Evolutionary conservation across 2,329 filamentous ascomycete species (phyloP).

Genomic region (Curvularia sp.): DNA sequence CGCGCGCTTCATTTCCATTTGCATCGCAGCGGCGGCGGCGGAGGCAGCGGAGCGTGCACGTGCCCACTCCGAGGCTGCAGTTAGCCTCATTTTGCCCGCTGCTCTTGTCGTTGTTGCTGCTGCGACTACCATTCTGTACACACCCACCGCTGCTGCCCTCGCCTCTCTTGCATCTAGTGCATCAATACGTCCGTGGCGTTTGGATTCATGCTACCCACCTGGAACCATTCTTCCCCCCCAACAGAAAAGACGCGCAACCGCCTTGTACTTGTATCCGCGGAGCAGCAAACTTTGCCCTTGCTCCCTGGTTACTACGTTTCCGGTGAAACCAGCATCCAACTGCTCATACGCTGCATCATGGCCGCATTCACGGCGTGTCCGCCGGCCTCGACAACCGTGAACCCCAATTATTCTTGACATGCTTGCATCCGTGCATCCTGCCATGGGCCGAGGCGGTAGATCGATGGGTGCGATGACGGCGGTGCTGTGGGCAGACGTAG

Average conservation of each 20-base stretch:
- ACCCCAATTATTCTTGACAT: neutral
- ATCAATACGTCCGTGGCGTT: conserved; percentile 5
- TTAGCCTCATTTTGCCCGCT: conserved; percentile 9
- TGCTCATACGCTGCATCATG: neutral
- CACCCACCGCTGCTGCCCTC: neutral
- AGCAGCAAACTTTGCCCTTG: neutral
- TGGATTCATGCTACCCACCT: conserved; percentile 2
- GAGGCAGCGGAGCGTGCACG: neutral
- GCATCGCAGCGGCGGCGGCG: neutral
- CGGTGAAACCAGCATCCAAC: neutral
- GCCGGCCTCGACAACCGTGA: neutral
- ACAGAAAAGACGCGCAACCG: neutral
- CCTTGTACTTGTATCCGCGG: neutral
- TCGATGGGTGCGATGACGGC: neutral
- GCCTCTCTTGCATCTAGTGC: conserved; percentile 11
- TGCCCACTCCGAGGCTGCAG: conserved; percentile 3
- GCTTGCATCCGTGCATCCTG: conserved; percentile 4
- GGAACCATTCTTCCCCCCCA: neutral
- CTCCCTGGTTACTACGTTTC: neutral
- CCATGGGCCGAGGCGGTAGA: conserved; percentile 18
- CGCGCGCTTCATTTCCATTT: conserved; percentile 13
- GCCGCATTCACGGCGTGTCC: no score
- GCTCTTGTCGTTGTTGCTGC: neutral
- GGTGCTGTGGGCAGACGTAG: neutral
- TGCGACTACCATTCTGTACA: neutral